These are phyloP conservation scores for Geoglossum cookeanum DNA, from an alignment of 2,329 filamentous ascomycete genomes.

Conservation along the genomic window DNA sequence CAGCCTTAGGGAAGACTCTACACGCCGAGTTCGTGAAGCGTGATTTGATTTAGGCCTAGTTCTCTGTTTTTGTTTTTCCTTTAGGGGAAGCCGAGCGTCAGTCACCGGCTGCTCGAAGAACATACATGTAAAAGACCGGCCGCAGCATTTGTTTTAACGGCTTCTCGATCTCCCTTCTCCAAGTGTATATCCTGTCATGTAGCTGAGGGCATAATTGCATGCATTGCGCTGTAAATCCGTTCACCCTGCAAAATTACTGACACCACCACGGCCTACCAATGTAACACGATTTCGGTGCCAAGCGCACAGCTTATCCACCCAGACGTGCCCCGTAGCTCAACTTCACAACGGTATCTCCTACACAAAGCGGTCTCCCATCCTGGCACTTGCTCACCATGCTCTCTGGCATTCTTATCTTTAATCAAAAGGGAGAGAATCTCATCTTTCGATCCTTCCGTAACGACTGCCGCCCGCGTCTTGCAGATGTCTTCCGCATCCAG, in stretches of 20 bases:
- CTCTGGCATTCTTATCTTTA: constrained; percentile 94
- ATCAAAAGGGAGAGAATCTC: constrained; percentile 98
- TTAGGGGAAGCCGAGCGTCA: not conserved
- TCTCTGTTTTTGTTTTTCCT: not conserved
- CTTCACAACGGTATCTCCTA: not conserved
- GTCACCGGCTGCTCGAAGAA: not conserved
- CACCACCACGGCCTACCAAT: not conserved
- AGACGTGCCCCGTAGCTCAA: not conserved
- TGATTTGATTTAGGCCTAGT: constrained; percentile 56
- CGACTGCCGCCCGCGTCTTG: constrained; percentile 90
- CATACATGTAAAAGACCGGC: not conserved
- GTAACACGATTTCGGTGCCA: not conserved
- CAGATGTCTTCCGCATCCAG: constrained; percentile 98
- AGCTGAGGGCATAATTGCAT: not conserved
- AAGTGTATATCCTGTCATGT: not conserved
- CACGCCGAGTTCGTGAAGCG: constrained; percentile 91
- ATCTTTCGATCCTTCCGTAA: constrained; percentile 98
- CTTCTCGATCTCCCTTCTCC: not conserved
- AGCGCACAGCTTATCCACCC: not conserved
- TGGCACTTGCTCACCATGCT: constrained; percentile 44
- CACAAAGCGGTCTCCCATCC: constrained; percentile 9
- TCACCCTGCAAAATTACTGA: not conserved
- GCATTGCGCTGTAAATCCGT: not conserved
- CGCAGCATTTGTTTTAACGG: not conserved
- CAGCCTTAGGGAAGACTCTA: constrained; percentile 77